These are phyloP conservation scores for Penicillium sp. DNA, from an alignment of 2,329 filamentous ascomycete species.

Conservation along the genomic window DNA sequence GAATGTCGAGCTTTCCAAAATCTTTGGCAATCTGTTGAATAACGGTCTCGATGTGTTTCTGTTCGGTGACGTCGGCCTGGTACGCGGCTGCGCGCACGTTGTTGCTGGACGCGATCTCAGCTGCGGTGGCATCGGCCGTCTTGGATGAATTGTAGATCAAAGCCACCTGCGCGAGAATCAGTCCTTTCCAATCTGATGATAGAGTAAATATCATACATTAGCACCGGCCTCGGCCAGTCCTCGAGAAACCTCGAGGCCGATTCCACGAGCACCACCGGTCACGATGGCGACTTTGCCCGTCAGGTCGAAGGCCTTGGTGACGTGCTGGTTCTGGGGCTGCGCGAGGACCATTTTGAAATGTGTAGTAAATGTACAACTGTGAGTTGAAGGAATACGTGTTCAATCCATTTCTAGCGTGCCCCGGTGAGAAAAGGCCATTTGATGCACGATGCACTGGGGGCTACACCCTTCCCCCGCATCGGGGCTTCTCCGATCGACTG, in stretches of 20 bases:
- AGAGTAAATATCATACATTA: constrained; percentile 19
- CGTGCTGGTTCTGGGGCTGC: constrained; percentile 17
- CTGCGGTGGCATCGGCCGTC: constrained; percentile 22
- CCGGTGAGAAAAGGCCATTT: too few relatives aligned
- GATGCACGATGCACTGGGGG: background rate
- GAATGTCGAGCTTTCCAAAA: constrained; percentile 45
- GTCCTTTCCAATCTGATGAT: background rate
- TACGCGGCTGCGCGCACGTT: constrained; percentile 33
- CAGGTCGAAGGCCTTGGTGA: constrained; percentile 21
- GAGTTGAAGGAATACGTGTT: background rate
- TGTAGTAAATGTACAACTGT: background rate
- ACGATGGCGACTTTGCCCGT: constrained; percentile 24
- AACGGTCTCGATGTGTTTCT: constrained; percentile 28
- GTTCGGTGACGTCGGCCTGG: constrained; percentile 30
- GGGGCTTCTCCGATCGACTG: background rate
- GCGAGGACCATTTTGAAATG: constrained; percentile 23
- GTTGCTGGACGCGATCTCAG: constrained; percentile 26
- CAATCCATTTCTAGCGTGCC: background rate
- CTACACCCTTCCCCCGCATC: background rate
- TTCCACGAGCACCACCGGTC: constrained; percentile 33
- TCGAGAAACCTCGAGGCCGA: constrained; percentile 39
- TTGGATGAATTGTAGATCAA: constrained; percentile 32
- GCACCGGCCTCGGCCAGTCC: constrained; percentile 41
- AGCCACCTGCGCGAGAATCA: too few relatives aligned
- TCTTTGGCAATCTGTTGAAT: constrained; percentile 36